Evolutionary conservation across 2,329 filamentous ascomycete genomes (phyloP).

Genomic region (Aspergillus melleus): DNA sequence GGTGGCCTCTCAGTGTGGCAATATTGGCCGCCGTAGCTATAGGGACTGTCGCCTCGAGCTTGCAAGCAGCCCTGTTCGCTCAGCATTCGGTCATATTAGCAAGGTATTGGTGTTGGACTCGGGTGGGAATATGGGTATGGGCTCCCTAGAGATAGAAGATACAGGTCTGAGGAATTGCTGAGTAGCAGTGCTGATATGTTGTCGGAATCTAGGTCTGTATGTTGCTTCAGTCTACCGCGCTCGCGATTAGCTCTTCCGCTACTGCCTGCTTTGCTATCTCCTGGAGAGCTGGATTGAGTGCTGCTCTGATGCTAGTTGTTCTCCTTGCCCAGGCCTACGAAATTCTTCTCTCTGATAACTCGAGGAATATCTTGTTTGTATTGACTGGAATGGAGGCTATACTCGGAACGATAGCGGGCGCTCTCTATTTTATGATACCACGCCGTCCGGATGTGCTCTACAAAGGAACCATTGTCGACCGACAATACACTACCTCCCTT

Average conservation of each 20-base stretch:
- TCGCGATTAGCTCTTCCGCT: not conserved
- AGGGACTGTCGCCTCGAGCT: too few species aligned
- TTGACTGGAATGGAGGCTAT: not conserved
- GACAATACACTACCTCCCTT: slow-evolving; percentile 3
- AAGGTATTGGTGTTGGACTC: too few species aligned
- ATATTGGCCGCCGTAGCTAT: too few species aligned
- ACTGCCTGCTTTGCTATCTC: not conserved
- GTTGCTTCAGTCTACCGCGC: not conserved
- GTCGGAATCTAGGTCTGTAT: not conserved
- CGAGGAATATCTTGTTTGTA: not conserved
- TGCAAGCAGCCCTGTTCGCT: too few species aligned
- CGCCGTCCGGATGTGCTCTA: slow-evolving; percentile 3
- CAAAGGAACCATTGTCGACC: slow-evolving; percentile 2
- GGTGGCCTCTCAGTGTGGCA: too few species aligned
- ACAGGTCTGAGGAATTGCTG: too few species aligned
- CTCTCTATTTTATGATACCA: not conserved
- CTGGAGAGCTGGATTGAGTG: not conserved
- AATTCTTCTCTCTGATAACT: not conserved
- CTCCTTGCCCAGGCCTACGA: not conserved
- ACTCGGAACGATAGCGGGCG: not conserved
- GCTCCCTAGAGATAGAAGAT: too few species aligned
- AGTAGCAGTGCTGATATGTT: too few species aligned
- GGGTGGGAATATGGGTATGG: too few species aligned
- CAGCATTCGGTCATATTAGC: too few species aligned
- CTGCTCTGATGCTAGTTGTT: not conserved